These are phyloP conservation scores for Candida mattraensis DNA, from an alignment of 805 yeast genomes.

Conservation along the genomic window DNA sequence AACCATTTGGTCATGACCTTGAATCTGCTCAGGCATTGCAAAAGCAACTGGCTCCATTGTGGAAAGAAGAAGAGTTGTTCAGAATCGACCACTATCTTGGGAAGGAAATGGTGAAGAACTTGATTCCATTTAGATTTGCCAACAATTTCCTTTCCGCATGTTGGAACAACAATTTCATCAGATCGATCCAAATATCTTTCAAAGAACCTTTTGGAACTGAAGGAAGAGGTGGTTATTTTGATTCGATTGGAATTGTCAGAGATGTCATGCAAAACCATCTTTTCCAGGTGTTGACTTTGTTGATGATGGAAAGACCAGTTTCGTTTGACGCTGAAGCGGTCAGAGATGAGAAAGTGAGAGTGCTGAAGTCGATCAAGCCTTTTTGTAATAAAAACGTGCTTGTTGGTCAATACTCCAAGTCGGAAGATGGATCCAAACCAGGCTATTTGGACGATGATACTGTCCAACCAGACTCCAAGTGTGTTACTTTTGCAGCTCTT, in stretches of 20 bases:
- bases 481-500: conserved; percentile 91
- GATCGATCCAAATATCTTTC: conserved; percentile 83
- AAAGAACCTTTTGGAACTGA: conserved; percentile 99
- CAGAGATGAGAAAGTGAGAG: conserved; percentile 94
- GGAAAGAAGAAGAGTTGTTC: conserved; percentile 86
- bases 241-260: conserved; percentile 89
- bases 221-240: conserved; percentile 98
- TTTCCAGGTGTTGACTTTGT: conserved; percentile 84
- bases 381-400: conserved; percentile 66
- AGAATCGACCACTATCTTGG: conserved; percentile 98
- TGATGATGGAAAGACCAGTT: conserved; percentile 95
- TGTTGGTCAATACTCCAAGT: conserved; percentile 83
- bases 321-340: conserved; percentile 90
- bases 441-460: conserved; percentile 91
- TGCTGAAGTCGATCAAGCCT: conserved; percentile 75
- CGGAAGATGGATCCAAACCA: conserved; percentile 87
- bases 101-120: conserved; percentile 96
- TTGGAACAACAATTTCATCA: conserved; percentile 81
- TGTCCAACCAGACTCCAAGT: conserved; percentile 75
- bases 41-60: conserved; percentile 74
- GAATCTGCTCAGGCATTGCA: conserved; percentile 77
- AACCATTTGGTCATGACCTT: conserved; percentile 96
- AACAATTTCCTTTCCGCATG: conserved; percentile 84
- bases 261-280: conserved; percentile 98
- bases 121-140: conserved; percentile 85